These are phyloP conservation scores for Exophiala phaeomuriformis DNA, from an alignment of 2,329 filamentous ascomycete genomes.

Conservation along the genomic window DNA sequence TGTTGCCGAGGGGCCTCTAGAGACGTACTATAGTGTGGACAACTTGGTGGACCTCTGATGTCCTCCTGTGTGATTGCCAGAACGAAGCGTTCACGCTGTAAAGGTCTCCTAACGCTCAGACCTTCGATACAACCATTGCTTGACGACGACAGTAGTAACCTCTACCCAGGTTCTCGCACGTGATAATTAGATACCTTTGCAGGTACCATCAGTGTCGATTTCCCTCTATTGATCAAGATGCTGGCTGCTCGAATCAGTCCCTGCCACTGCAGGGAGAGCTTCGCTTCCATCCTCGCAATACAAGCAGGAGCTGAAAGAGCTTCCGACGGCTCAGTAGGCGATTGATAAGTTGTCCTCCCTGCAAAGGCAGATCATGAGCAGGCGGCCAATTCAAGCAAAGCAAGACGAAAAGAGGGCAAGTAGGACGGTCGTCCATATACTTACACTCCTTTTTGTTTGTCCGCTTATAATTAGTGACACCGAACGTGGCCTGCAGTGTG, in stretches of 20 bases:
- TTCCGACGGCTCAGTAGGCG: not conserved
- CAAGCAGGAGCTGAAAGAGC: not conserved
- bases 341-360: not conserved
- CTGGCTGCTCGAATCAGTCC: not conserved
- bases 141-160: not conserved
- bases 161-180: not conserved
- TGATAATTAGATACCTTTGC: not conserved
- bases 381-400: not conserved
- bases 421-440: not conserved
- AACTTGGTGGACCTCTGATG: constrained; percentile 3
- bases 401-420: not conserved
- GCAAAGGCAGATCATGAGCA: not conserved
- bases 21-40: constrained; percentile 4
- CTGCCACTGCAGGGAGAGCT: not conserved
- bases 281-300: not conserved
- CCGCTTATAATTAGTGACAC: too few species aligned
- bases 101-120: not conserved
- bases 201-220: not conserved
- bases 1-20: not conserved
- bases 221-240: not conserved
- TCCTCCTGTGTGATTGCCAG: not conserved
- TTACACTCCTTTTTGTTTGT: too few species aligned
- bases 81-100: not conserved
- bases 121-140: not conserved
- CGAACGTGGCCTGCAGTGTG: too few species aligned